Percentiles rank a stretch among this genome's conserved stretches.
phyloP scores from a whole-genome alignment of 805 yeast species.

The Ogataea pignaliae region DNA sequence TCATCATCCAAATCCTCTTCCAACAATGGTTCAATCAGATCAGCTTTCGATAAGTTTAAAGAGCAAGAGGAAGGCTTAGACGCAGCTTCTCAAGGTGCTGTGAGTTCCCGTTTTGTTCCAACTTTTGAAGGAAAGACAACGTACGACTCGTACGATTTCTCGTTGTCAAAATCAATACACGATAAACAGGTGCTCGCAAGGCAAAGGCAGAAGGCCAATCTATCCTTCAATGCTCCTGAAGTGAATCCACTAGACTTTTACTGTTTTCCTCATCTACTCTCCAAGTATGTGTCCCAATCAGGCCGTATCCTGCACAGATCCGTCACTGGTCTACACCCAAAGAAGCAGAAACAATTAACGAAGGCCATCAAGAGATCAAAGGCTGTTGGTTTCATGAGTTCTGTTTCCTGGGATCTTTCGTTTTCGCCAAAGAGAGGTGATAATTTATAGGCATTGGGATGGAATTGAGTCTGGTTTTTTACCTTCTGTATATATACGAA shows the following conservation, averaged over 20 bases:
- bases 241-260: constrained; percentile 69
- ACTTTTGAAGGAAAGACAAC: constrained; percentile 47
- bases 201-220: constrained; percentile 16
- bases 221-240: constrained; percentile 35
- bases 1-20: constrained; percentile 2
- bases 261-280: constrained; percentile 64
- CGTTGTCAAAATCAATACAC: constrained; percentile 51
- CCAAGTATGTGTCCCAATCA: constrained; percentile 59
- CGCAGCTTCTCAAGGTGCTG: constrained; percentile 17
- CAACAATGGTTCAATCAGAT: constrained; percentile 8
- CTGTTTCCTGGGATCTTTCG: constrained; percentile 61
- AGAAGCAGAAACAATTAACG: constrained; percentile 66
- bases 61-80: constrained; percentile 16
- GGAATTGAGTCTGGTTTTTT: neutral
- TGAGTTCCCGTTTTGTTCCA: constrained; percentile 37
- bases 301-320: constrained; percentile 77
- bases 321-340: constrained; percentile 60
- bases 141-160: constrained; percentile 82
- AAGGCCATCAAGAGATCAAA: constrained; percentile 79
- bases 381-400: constrained; percentile 72
- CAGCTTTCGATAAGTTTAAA: constrained; percentile 17
- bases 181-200: constrained; percentile 33
- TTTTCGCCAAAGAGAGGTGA: constrained; percentile 31
- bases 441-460: constrained; percentile 12
- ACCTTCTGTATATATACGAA: neutral